phyloP scores from a whole-genome alignment of 2,329 filamentous ascomycete species.

The Dothistroma pini region DNA sequence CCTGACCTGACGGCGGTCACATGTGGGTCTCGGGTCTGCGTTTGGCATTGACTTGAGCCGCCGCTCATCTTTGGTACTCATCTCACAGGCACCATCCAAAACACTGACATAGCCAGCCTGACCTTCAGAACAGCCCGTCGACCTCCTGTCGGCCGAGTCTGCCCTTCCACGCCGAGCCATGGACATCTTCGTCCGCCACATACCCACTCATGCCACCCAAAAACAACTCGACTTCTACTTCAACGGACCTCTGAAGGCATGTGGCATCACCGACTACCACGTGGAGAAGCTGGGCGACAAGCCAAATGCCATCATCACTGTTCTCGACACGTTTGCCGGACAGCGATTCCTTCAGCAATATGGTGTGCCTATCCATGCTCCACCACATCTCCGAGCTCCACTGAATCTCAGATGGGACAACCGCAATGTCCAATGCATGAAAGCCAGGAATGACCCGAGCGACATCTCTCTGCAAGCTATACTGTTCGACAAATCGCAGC shows the following conservation, averaged over 20 bases:
- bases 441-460: slow-evolving; percentile 14
- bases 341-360: slow-evolving; percentile 42
- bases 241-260: slow-evolving; percentile 35
- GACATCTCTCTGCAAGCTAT: slow-evolving; percentile 28
- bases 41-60: background rate
- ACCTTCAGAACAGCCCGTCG: background rate
- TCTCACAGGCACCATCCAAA: background rate
- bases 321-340: slow-evolving; percentile 41
- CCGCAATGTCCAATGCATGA: slow-evolving; percentile 7
- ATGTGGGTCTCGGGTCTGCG: background rate
- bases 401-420: slow-evolving; percentile 11
- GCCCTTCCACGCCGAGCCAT: slow-evolving; percentile 31
- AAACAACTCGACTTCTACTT: slow-evolving; percentile 43
- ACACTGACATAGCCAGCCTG: background rate
- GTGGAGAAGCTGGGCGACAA: slow-evolving; percentile 44
- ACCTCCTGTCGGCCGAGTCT: background rate
- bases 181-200: slow-evolving; percentile 47
- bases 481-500: slow-evolving; percentile 19
- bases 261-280: slow-evolving; percentile 43
- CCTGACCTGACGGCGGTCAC: background rate
- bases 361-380: slow-evolving; percentile 24
- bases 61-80: background rate
- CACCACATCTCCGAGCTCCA: slow-evolving; percentile 15
- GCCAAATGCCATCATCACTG: slow-evolving; percentile 45
- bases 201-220: slow-evolving; percentile 43